Conservation (phyloP, 129 eudicot genomes). For the Saussurea involucrata region DNA sequence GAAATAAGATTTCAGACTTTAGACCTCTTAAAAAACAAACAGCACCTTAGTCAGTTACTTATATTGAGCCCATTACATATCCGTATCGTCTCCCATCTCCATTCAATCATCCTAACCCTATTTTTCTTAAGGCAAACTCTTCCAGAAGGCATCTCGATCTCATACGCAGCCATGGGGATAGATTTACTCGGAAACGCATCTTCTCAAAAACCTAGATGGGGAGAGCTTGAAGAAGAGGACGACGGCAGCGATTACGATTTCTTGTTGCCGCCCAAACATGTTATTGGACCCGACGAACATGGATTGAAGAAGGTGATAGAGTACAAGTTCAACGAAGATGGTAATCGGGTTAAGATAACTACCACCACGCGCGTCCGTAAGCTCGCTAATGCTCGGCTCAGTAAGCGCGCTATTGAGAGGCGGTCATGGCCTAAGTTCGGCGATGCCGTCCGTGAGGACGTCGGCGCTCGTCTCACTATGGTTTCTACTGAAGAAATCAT, state of each 20-base stretch:
- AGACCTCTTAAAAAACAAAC: too few relatives aligned
- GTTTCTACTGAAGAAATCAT: slow-evolving; percentile 85
- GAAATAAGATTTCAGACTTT: too few relatives aligned
- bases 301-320: slow-evolving; percentile 75
- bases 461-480: slow-evolving; percentile 74
- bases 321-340: slow-evolving; percentile 70
- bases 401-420: slow-evolving; percentile 77
- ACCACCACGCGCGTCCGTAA: slow-evolving; percentile 75
- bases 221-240: slow-evolving; percentile 85
- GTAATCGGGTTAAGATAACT: slow-evolving; percentile 72
- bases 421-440: slow-evolving; percentile 87
- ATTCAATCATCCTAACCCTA: neutral
- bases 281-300: slow-evolving; percentile 71
- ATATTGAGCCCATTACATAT: neutral
- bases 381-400: slow-evolving; percentile 73
- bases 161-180: neutral
- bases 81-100: neutral
- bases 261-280: slow-evolving; percentile 68
- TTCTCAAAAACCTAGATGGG: slow-evolving; percentile 53
- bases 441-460: slow-evolving; percentile 86
- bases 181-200: slow-evolving; percentile 17
- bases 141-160: too few relatives aligned
- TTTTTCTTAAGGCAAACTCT: too few relatives aligned
- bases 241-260: slow-evolving; percentile 67
- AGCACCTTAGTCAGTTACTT: neutral